Evolutionary conservation across 2,329 filamentous ascomycete genomes (phyloP), one percentile per base, ranked within the genome.

Genomic region (Endothia cerciana): DNA sequence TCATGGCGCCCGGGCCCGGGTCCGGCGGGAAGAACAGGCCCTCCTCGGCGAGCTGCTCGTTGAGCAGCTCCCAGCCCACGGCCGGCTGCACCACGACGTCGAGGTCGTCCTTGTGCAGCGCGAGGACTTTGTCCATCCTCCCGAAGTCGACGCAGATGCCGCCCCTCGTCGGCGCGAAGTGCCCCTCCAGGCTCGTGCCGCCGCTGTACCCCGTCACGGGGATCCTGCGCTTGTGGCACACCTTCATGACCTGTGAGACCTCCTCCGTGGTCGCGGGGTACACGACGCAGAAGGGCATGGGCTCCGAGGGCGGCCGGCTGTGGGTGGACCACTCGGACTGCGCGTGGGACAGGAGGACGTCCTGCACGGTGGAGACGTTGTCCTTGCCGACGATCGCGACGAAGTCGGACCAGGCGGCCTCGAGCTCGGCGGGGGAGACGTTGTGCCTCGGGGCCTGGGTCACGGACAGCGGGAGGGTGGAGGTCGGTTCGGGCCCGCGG

Each of bases 141-240:
- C 85, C 85, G 76, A 97, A 96, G 77, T 97, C 92, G 72, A 97
- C 85, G 72, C 91, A 94, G 40, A 97, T 87, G 25, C 94, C 94
- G 65, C 92, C 91, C 70, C 89, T 82, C 19, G 93, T 97, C 2
- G 93, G 87, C 1, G 92, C 89, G 77, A 91, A 97, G 77, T 97
- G 92, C 1, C 94, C 94, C 78, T 97, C 94, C 40, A 97, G 81
- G 73, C 91, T 94, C 8, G 94, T 97, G 41, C 94, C 94, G 53
- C 94, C 94, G 65, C 90, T 93, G 79, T 93, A 97, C 2, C 89
- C 90, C 3, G 92, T 94, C 30, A 97, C 92, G 5, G 94, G 94
- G 69, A 97, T 95, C 65, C 84, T 84, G 49, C 94, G 84, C 73
- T 82, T 78, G 76, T 97, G 92, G 80, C 94, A 97, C 64, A 97